Conservation (phyloP, 495 filamentous ascomycete genomes). For the Xylaria bambusicola region DNA sequence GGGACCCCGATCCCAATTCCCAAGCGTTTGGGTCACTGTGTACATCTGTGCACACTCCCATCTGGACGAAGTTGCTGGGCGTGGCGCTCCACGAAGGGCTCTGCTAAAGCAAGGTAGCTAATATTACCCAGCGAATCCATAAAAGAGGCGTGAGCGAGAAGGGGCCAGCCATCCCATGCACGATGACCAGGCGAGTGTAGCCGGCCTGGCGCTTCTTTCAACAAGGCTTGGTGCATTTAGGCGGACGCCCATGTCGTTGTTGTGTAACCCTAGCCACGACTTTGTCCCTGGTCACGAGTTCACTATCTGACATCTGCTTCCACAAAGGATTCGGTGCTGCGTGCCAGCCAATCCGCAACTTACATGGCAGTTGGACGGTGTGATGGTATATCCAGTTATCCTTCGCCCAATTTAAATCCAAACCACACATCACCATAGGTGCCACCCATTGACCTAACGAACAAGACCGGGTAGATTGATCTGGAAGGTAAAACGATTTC, state of each 20-base stretch:
- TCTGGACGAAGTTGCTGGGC: background rate
- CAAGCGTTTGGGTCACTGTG: slow-evolving; percentile 14
- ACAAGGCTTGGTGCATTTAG: slow-evolving; percentile 5
- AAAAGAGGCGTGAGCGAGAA: slow-evolving; percentile 8
- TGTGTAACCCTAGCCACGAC: background rate
- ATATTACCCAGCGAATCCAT: background rate
- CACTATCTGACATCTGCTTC: background rate
- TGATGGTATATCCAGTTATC: background rate
- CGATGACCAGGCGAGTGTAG: slow-evolving; percentile 11
- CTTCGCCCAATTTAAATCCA: background rate
- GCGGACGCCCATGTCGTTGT: slow-evolving; percentile 10
- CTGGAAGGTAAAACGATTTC: background rate
- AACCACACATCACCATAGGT: too few species aligned
- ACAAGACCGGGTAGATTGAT: background rate
- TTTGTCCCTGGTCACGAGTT: background rate
- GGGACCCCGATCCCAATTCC: slow-evolving; percentile 4
- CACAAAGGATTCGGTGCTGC: background rate
- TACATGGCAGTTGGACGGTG: background rate
- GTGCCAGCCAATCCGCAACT: background rate
- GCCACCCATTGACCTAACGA: background rate
- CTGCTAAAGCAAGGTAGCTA: slow-evolving; percentile 11
- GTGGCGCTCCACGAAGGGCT: slow-evolving; percentile 3
- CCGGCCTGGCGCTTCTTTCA: slow-evolving; percentile 2
- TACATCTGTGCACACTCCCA: slow-evolving; percentile 4
- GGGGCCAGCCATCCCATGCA: slow-evolving; percentile 6